Conservation (phyloP, 2,329 filamentous ascomycete genomes). For the Aschersonia sp. region DNA sequence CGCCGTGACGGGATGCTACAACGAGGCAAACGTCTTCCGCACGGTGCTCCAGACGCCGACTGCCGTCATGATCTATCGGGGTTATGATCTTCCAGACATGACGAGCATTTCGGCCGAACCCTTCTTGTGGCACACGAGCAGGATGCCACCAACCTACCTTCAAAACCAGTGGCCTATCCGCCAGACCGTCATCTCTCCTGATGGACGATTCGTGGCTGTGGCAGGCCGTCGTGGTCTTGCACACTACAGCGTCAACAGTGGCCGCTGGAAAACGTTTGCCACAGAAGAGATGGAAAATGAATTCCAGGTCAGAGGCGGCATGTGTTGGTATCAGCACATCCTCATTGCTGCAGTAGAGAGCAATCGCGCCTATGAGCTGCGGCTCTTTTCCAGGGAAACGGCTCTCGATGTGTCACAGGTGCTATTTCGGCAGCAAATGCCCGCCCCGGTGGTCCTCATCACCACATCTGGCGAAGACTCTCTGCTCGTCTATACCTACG, state of each 20-base stretch:
- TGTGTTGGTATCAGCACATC: slow-evolving; percentile 98
- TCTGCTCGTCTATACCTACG: slow-evolving; percentile 88
- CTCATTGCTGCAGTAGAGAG: slow-evolving; percentile 87
- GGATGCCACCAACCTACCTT: slow-evolving; percentile 72
- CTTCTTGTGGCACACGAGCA: slow-evolving; percentile 87
- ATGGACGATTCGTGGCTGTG: slow-evolving; percentile 90
- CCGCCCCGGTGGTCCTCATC: slow-evolving; percentile 78
- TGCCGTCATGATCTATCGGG: slow-evolving; percentile 81
- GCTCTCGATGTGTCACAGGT: slow-evolving; percentile 58
- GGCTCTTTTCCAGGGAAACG: slow-evolving; percentile 83
- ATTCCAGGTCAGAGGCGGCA: slow-evolving; percentile 83
- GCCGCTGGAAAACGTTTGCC: slow-evolving; percentile 88
- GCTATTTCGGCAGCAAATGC: slow-evolving; percentile 63
- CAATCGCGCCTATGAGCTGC: slow-evolving; percentile 66
- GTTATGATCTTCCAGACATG: slow-evolving; percentile 80
- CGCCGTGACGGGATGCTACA: slow-evolving; percentile 84
- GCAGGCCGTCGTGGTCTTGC: slow-evolving; percentile 84
- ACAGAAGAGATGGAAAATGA: slow-evolving; percentile 72
- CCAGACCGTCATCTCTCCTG: slow-evolving; percentile 72
- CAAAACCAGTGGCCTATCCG: slow-evolving; percentile 88
- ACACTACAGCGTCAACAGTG: slow-evolving; percentile 89
- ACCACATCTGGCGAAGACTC: slow-evolving; percentile 87
- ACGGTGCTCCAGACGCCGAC: slow-evolving; percentile 80
- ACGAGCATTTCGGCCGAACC: slow-evolving; percentile 86
- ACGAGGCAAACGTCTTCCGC: slow-evolving; percentile 76